phyloP scores from a whole-genome alignment of 345 rosid species.

The Eucalyptus cladocalyx region DNA sequence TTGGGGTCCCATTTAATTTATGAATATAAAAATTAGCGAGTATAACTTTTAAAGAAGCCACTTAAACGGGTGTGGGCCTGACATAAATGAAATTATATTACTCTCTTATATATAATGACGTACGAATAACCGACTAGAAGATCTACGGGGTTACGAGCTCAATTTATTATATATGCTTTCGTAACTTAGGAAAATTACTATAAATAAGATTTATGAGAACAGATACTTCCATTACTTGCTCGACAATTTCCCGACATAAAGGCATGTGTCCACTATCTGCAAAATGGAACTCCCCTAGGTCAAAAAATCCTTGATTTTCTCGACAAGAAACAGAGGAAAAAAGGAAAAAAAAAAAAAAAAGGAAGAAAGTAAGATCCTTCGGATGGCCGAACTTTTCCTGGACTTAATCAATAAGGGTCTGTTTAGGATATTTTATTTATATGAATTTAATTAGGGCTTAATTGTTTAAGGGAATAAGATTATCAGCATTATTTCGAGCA shows the following conservation, averaged over 20 bases:
- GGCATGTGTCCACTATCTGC: not conserved
- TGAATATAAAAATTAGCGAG: not conserved
- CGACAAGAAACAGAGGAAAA: not conserved
- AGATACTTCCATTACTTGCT: not conserved
- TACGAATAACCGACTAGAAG: not conserved
- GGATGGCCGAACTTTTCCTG: not conserved
- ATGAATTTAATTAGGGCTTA: not conserved
- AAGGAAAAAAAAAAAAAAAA: not conserved
- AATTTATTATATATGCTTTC: not conserved
- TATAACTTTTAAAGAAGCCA: not conserved
- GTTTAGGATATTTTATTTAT: not conserved
- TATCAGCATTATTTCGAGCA: not conserved
- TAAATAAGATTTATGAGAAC: not conserved
- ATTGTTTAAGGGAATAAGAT: not conserved
- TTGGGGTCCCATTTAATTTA: not conserved
- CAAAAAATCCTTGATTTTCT: not conserved
- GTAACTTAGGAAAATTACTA: not conserved
- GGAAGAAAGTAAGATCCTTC: not conserved
- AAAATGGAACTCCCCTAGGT: not conserved
- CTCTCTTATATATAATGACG: not conserved
- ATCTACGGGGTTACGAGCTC: not conserved
- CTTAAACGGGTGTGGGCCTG: not conserved
- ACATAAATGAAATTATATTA: not conserved
- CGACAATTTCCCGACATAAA: not conserved
- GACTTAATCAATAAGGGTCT: not conserved